Evolutionary conservation across 805 yeast genomes (phyloP), one percentile per base, ranked within the genome.

Genomic region (Cyberlindnera galapagoensis): DNA sequence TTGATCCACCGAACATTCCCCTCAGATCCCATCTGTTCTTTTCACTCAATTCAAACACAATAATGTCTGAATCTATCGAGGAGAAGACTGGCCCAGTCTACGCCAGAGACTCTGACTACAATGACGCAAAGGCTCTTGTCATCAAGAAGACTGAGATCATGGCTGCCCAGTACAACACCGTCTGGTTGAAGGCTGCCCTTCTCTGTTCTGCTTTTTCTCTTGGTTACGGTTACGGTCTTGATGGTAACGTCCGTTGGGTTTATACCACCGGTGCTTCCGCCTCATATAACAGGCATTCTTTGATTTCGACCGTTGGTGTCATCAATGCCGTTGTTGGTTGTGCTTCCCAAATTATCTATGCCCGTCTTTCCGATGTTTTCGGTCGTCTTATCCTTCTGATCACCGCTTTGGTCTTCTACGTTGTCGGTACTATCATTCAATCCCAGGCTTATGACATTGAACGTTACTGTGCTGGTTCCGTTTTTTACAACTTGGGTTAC

Each of bases 391-490:
- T 70, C 45, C 55, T 76, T 31, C 47, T 74, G 14, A 25, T 70
- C 13, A 51, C 68, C 7, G 62, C 78, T 2, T 58, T 76, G 9
- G 36, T 78, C 9, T 67, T 80, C 43, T 76, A 78, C 43, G 67
- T 65, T 9, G 57, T 79, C 28, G 86, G 86, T 19, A 77, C 82
- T 7, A 64, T 79, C 31, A 68, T 77, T 38, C 74, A 75, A 55
- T 72, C 78, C 5, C 78, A 73, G 48, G 73, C 84, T 9, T 59
- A 61, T 38, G 69, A 71, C 43, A 69, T 79, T 17, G 65, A 71
- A 35, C 57, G 72, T 12, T 77, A 69, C 42, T 76, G 80, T 31
- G 85, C 74, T 15, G 87, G 85, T 44, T 68, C 80, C 1, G 74
- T 79, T 12, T 54, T 71, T 24, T 69, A 67, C 46, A 57, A 56